Evolutionary conservation across 2,329 filamentous ascomycete species (phyloP).

Genomic region (Berkeleyomyces basicola): DNA sequence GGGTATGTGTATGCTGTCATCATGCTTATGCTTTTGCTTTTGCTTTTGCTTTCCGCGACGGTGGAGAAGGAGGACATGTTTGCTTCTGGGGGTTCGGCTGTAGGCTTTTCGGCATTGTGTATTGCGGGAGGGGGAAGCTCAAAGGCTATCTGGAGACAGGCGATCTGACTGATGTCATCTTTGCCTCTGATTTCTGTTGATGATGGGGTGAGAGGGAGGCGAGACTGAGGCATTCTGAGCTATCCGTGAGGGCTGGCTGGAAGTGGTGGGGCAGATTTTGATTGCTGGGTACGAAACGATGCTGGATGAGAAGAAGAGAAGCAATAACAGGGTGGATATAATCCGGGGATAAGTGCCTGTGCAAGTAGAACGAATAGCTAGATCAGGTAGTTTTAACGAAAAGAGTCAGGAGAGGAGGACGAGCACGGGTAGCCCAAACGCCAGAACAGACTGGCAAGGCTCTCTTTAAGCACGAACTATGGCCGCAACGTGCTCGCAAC

Average conservation of each 20-base stretch:
- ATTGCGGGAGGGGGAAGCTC: conserved; percentile 64
- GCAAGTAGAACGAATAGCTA: conserved; percentile 9
- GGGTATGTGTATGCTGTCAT: conserved; percentile 22
- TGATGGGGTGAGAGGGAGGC: conserved; percentile 59
- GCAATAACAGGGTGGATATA: neutral
- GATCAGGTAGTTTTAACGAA: neutral
- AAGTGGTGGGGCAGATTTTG: neutral
- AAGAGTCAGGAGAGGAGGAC: neutral
- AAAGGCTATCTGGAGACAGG: conserved; percentile 50
- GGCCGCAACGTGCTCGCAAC: neutral
- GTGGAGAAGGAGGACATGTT: neutral
- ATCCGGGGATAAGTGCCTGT: neutral
- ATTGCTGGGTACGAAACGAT: neutral
- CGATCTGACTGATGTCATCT: conserved; percentile 44
- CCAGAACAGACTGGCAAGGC: neutral
- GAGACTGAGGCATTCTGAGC: conserved; percentile 45
- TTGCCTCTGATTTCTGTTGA: conserved; percentile 65
- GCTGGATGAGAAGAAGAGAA: neutral
- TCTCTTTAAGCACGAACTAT: neutral
- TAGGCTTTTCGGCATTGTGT: conserved; percentile 27
- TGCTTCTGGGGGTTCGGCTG: conserved; percentile 21
- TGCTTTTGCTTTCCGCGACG: neutral
- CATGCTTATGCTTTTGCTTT: conserved; percentile 11
- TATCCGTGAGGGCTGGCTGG: neutral
- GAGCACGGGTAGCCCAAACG: neutral